phyloP scores from a whole-genome alignment of 2,329 filamentous ascomycete genomes.

The Colletotrichum liaoningense region DNA sequence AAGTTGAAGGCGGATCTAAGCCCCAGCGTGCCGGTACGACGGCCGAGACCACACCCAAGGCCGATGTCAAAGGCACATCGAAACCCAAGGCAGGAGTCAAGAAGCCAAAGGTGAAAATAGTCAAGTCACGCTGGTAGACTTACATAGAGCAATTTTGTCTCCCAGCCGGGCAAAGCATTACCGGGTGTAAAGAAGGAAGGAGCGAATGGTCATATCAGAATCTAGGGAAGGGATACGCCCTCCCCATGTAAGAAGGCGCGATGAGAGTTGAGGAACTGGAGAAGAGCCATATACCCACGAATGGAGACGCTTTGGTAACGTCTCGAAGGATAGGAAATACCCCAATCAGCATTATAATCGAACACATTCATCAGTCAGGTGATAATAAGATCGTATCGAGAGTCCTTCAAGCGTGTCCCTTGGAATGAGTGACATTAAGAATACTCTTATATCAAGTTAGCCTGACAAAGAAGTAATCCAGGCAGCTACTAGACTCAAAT shows the following conservation, averaged over 20 bases:
- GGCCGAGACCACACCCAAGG: background rate
- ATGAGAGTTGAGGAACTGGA: background rate
- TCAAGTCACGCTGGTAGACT: background rate
- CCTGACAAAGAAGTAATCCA: background rate
- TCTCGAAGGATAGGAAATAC: background rate
- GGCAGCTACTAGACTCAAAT: background rate
- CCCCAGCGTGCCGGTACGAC: background rate
- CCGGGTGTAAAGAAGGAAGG: background rate
- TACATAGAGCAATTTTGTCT: too few relatives aligned
- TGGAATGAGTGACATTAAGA: background rate
- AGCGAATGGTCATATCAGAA: background rate
- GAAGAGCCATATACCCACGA: background rate
- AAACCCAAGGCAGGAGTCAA: background rate
- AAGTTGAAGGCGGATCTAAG: background rate
- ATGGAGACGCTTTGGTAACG: background rate
- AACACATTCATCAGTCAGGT: background rate
- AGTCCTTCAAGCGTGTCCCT: background rate
- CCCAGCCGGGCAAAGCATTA: too few relatives aligned
- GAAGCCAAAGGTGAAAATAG: background rate
- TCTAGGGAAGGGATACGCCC: background rate
- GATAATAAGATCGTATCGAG: background rate
- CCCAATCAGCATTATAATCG: background rate
- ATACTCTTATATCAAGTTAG: background rate
- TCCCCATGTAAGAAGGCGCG: background rate
- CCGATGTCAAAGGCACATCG: background rate